Conservation (phyloP, 768 basidiomycete genomes). For the Termitomyces titanicus region DNA sequence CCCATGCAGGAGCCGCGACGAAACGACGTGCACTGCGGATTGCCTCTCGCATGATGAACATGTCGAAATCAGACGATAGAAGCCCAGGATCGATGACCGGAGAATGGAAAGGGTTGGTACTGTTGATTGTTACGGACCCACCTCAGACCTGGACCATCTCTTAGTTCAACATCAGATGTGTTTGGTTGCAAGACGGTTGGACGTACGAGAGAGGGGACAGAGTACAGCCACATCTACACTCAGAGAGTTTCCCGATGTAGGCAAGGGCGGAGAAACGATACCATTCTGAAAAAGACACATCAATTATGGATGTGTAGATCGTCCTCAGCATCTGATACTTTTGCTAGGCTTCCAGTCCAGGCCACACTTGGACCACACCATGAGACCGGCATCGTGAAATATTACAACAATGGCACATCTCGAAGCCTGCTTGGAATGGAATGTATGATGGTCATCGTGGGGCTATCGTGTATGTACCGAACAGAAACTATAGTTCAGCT, state of each 20-base stretch:
- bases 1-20: conserved; percentile 12
- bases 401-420: no score
- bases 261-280: background rate
- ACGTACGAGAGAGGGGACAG: conserved; percentile 9
- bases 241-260: background rate
- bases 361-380: no score
- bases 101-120: conserved; percentile 33
- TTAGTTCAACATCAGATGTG: background rate
- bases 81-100: conserved; percentile 37
- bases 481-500: no score
- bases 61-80: conserved; percentile 22
- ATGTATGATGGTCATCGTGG: no score
- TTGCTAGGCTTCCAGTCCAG: no score
- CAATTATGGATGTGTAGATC: no score
- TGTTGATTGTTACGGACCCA: conserved; percentile 25
- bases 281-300: conserved; percentile 1
- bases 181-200: conserved; percentile 8
- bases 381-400: no score
- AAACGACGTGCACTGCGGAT: conserved; percentile 14
- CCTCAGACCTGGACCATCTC: conserved; percentile 6
- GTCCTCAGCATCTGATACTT: no score
- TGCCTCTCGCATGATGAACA: conserved; percentile 18
- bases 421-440: no score
- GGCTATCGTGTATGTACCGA: no score
- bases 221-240: background rate